Evolutionary conservation across 176 grass and related monocot genomes (phyloP), one percentile per base, ranked within the genome.

Genomic region (Eleusine indica): DNA sequence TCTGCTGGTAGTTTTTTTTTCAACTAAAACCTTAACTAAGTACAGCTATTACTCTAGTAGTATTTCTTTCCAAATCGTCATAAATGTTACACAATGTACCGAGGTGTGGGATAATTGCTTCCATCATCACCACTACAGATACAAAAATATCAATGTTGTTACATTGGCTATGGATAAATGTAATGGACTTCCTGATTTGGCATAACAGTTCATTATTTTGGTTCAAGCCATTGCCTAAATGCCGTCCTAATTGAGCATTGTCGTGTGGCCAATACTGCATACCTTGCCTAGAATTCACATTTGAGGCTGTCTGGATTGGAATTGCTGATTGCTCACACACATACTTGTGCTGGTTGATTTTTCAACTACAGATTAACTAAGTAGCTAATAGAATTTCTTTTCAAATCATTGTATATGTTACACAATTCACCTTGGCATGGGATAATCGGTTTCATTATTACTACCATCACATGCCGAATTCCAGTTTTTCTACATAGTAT

Each of bases 271-370:
- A 16, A 1, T 22, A n/a, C 37, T n/a, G 4, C 4, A 18, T 66
- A 16, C 7, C 7, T 73, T 48, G 56, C 53, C 9, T 40, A 57
- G 4, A 29, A 57, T 66, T 47, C 18, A 56, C 71, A 28, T 71
- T 19, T 16, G 3, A 29, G 17, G 19, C 19, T 71, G 43, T 76
- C 85, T 85, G 6, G 56, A 46, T 89, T 25, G 56, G 13, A 57
- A 46, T 58, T 56, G 3, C 73, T 79, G 9, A 41, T 78, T 60
- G 22, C 3, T 1, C 15, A 17, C 51, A 17, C 6, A 66, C 21
- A 13, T 21, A 47, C 11, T 16, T 21, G 17, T 51, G 3, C 18
- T 63, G 5, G 70, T 70, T 11, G 44, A 47, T 43, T 54, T 18
- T 56, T 4, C 21, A 42, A 52, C 22, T 37, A 25, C 3, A 72